Conservation (phyloP, 2,329 filamentous ascomycete species). For the Pochonia chlamydosporia region DNA sequence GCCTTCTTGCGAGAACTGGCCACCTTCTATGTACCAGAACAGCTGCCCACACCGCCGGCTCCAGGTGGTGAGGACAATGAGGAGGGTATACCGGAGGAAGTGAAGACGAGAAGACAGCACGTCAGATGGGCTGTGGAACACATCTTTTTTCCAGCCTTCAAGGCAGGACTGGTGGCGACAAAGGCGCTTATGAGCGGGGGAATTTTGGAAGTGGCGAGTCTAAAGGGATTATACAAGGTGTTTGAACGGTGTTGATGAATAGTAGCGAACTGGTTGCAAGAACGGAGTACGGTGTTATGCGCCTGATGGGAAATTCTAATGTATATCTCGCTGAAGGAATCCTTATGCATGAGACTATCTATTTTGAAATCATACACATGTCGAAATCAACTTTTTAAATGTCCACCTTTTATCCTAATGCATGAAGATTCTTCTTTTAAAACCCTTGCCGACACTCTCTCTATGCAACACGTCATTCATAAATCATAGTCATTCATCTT, state of each 20-base stretch:
- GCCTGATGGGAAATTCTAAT: neutral
- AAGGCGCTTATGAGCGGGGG: slow-evolving; percentile 65
- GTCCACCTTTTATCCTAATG: neutral
- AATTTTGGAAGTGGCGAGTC: slow-evolving; percentile 80
- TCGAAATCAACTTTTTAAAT: neutral
- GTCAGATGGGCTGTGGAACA: slow-evolving; percentile 76
- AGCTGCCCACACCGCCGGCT: slow-evolving; percentile 53
- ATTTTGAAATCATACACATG: neutral
- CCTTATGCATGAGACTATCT: neutral
- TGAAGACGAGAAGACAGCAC: slow-evolving; percentile 58
- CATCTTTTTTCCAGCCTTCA: slow-evolving; percentile 84
- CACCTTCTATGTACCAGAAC: slow-evolving; percentile 84
- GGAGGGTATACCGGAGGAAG: slow-evolving; percentile 36
- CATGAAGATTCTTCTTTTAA: neutral
- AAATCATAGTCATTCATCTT: neutral
- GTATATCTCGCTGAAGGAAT: neutral
- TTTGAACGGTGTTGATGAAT: slow-evolving; percentile 78
- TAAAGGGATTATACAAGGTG: slow-evolving; percentile 88
- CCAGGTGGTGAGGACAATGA: slow-evolving; percentile 28
- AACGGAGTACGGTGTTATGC: neutral
- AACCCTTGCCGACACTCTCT: neutral
- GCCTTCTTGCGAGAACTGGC: slow-evolving; percentile 83
- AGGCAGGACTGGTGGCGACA: slow-evolving; percentile 76
- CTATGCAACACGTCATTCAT: neutral
- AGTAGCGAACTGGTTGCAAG: neutral